Conservation (phyloP, 345 rosid genomes). For the Dipteronia sinensis region DNA sequence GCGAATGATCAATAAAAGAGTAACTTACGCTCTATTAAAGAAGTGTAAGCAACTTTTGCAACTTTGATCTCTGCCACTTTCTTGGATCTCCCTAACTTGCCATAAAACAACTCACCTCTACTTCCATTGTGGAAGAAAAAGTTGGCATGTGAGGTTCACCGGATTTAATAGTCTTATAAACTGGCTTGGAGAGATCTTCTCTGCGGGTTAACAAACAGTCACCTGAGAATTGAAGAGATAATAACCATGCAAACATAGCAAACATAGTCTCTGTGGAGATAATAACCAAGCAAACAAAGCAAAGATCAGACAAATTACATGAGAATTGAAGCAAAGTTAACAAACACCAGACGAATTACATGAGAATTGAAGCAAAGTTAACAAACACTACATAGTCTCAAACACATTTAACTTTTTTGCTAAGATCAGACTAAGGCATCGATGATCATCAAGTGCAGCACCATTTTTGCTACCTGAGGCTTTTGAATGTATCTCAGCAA, state of each 20-base stretch:
- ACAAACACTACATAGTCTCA: neutral
- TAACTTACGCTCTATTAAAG: conserved; percentile 24
- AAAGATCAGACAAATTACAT: neutral
- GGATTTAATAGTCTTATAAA: conserved; percentile 20
- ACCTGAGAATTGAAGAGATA: conserved; percentile 16
- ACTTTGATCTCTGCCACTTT: conserved; percentile 40
- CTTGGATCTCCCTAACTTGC: conserved; percentile 30
- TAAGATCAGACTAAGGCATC: too few species aligned
- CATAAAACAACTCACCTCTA: conserved; percentile 26
- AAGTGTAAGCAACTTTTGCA: too few species aligned
- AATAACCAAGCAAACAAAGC: neutral
- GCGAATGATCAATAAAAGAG: neutral
- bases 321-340: too few species aligned
- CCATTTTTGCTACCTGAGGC: too few species aligned
- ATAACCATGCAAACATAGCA: too few species aligned
- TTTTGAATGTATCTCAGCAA: conserved; percentile 31
- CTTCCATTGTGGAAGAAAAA: conserved; percentile 29
- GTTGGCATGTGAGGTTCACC: conserved; percentile 30
- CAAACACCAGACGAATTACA: too few species aligned
- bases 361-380: neutral
- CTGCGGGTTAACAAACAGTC: conserved; percentile 22
- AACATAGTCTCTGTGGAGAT: too few species aligned
- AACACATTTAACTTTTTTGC: too few species aligned
- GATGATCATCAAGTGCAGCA: too few species aligned
- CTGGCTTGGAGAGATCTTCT: conserved; percentile 23